Base-by-base conservation (phyloP, 495 filamentous ascomycete genomes). In the Thermochaetoides thermophila region DNA sequence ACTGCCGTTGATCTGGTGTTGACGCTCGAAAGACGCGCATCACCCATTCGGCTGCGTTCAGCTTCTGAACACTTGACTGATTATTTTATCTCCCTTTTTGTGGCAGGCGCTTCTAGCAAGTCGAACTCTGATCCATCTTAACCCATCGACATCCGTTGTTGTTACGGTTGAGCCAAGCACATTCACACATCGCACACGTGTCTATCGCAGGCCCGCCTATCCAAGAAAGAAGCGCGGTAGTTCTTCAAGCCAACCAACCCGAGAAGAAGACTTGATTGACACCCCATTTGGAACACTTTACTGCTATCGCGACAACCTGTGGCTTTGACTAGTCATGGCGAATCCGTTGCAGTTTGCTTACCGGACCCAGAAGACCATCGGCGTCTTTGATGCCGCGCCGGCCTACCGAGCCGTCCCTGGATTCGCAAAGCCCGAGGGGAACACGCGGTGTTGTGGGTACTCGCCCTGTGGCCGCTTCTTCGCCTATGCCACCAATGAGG, bases 301-400 rank as follows among this genome's bases (percentile, higher is more conserved):
- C 50, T 56, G 48, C 40, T 17, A 42, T 40, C 39, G 48, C 38
- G 49, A 50, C 44, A 31, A 50, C 45, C 76, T 78, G 76, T 80
- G 76, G 60, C 76, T 79, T 80, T 79, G 44, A 73, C 66, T 82
- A 79, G 75, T 74, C 71, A 94, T 94, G 85, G 79, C 84, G 49
- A 73, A 57, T 65, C 76, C 79, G 42, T 78, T 83, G 57, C 85
- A 94, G 74, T 76, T 92, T 72, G 81, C 81, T 51, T 92, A 79
- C 70, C 83, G 89, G 53, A 94, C 89, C 56, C 76, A 87, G 60
- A 95, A 94, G 73, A 79, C 75, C 44, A 84, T 97, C 65, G 85
- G 86, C 47, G 71, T 95, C 59, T 71, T 91, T 57, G 78, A 96
- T 64, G 84, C 83, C 34, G 76, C 73, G 35, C 89, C 89, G 35